These are phyloP conservation scores for Candida nemodendra DNA, from an alignment of 805 yeast species.

Conservation along the genomic window DNA sequence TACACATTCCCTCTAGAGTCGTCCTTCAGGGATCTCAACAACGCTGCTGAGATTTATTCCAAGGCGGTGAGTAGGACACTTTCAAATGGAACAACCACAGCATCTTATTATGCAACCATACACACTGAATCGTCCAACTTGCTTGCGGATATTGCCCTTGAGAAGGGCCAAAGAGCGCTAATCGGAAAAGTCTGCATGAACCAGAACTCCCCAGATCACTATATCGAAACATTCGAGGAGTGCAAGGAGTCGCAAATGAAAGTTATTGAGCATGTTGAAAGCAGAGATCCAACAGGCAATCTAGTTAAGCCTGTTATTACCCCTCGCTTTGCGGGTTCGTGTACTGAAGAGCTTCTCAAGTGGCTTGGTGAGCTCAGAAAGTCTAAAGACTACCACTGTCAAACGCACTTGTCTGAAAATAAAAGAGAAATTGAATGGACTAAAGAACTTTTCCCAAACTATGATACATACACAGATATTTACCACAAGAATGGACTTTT, in stretches of 20 bases:
- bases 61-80: slow-evolving; percentile 71
- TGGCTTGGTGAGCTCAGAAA: slow-evolving; percentile 62
- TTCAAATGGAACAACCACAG: slow-evolving; percentile 84
- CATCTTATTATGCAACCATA: slow-evolving; percentile 87
- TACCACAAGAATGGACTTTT: slow-evolving; percentile 65
- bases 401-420: slow-evolving; percentile 91
- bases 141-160: slow-evolving; percentile 68
- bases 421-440: slow-evolving; percentile 74
- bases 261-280: slow-evolving; percentile 55
- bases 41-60: slow-evolving; percentile 63
- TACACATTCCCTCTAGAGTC: slow-evolving; percentile 91
- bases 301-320: slow-evolving; percentile 74
- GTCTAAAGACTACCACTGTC: slow-evolving; percentile 59
- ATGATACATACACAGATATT: slow-evolving; percentile 68
- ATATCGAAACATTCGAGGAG: slow-evolving; percentile 54
- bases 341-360: slow-evolving; percentile 59
- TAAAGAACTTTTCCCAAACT: slow-evolving; percentile 65
- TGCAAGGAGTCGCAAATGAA: slow-evolving; percentile 52
- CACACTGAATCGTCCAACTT: slow-evolving; percentile 73
- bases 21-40: slow-evolving; percentile 49
- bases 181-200: slow-evolving; percentile 97
- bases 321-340: slow-evolving; percentile 92
- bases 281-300: slow-evolving; percentile 52
- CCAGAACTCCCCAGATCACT: slow-evolving; percentile 70
- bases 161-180: slow-evolving; percentile 79